These are phyloP conservation scores for Dictyophora rubrovolvata DNA, from an alignment of 768 basidiomycete species.

Conservation along the genomic window DNA sequence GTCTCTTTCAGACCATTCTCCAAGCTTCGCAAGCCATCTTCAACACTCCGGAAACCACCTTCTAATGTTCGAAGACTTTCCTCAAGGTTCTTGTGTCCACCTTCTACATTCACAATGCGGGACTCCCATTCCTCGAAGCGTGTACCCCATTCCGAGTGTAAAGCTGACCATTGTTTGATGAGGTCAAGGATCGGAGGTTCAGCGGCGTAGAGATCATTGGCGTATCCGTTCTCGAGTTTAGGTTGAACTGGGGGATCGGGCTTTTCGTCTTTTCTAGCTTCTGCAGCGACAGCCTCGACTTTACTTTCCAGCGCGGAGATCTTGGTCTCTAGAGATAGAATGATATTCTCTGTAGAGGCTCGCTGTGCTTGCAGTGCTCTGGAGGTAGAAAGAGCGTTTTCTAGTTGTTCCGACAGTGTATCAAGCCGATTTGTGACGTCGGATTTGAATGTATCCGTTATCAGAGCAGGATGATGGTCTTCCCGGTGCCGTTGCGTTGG, in stretches of 20 bases:
- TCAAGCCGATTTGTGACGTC: constrained; percentile 56
- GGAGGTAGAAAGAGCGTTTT: constrained; percentile 64
- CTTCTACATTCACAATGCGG: not conserved
- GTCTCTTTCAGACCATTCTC: constrained; percentile 23
- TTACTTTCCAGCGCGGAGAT: constrained; percentile 42
- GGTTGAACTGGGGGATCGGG: constrained; percentile 20
- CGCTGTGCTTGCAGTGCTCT: constrained; percentile 71
- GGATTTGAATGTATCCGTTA: constrained; percentile 18
- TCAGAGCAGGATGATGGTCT: not conserved
- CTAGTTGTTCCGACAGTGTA: constrained; percentile 58
- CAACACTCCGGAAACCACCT: constrained; percentile 29
- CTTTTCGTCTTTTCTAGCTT: constrained; percentile 25
- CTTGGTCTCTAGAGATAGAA: constrained; percentile 56
- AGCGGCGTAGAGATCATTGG: constrained; percentile 21
- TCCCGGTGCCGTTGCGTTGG: constrained; percentile 36
- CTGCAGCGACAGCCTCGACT: constrained; percentile 14
- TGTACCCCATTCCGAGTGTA: constrained; percentile 69
- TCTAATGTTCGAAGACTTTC: constrained; percentile 22
- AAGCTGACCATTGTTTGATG: constrained; percentile 67
- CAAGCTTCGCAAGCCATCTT: constrained; percentile 25
- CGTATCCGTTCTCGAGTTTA: constrained; percentile 18
- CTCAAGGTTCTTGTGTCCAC: constrained; percentile 22
- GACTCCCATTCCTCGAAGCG: not conserved
- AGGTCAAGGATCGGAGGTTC: constrained; percentile 24
- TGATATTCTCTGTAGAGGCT: constrained; percentile 62